phyloP scores from a whole-genome alignment of 208 protist genomes.

The Trypanosoma melophagium region DNA sequence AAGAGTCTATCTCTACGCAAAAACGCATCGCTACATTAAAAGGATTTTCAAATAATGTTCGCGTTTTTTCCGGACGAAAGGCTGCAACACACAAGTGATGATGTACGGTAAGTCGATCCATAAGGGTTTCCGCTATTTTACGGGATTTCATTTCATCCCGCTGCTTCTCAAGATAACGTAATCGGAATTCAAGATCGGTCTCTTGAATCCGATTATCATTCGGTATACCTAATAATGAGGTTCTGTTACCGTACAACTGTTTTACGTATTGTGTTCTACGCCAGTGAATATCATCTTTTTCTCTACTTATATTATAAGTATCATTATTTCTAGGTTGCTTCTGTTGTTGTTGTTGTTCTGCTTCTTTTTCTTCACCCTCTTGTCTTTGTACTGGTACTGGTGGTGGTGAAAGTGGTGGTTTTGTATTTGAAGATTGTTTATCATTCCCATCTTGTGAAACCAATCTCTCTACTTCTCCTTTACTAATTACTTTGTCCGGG shows the following conservation, averaged over 20 bases:
- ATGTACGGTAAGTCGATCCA: constrained; percentile 67
- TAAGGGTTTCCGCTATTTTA: constrained; percentile 68
- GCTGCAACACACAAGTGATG: constrained; percentile 57
- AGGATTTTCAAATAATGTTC: constrained; percentile 66
- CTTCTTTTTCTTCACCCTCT: not conserved
- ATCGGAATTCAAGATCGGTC: constrained; percentile 69
- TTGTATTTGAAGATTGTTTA: not conserved
- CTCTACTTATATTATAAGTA: not conserved
- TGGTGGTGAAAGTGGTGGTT: not conserved
- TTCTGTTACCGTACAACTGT: constrained; percentile 22
- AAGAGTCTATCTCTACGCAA: constrained; percentile 57
- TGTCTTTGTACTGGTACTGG: not conserved
- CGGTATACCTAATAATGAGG: constrained; percentile 48
- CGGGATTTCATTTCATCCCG: constrained; percentile 72
- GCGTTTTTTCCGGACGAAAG: constrained; percentile 63
- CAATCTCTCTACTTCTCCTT: not conserved
- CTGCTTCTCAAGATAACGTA: constrained; percentile 79
- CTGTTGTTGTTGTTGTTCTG: constrained; percentile 9
- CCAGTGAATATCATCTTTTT: constrained; percentile 44
- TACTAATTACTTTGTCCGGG: not conserved
- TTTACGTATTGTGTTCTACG: constrained; percentile 71
- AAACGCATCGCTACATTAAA: constrained; percentile 67
- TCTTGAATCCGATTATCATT: constrained; percentile 38
- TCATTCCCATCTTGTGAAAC: not conserved
- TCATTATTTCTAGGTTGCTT: not conserved